These are phyloP conservation scores for Hysterium pulicare DNA, from an alignment of 2,329 filamentous ascomycete genomes.

Conservation along the genomic window DNA sequence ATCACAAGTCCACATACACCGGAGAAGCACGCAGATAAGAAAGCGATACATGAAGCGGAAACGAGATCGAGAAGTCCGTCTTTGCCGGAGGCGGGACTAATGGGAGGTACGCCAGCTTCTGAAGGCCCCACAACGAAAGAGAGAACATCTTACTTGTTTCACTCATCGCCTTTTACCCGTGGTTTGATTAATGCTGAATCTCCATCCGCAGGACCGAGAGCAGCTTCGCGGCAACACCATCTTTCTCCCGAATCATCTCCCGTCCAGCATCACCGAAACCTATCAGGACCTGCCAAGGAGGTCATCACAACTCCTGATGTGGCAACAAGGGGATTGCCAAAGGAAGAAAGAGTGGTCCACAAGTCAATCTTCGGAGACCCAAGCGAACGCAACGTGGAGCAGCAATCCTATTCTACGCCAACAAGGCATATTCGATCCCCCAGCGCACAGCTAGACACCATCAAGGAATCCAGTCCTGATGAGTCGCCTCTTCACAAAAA, in stretches of 20 bases:
- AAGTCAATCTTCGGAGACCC: constrained; percentile 34
- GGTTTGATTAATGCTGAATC: constrained; percentile 22
- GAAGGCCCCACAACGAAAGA: constrained; percentile 35
- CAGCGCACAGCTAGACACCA: constrained; percentile 46
- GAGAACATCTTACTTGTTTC: constrained; percentile 33
- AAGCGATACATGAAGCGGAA: background rate
- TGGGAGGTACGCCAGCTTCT: constrained; percentile 14
- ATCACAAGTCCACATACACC: too few relatives aligned
- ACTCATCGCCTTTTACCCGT: constrained; percentile 36
- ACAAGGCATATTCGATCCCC: constrained; percentile 25
- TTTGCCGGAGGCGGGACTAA: constrained; percentile 20
- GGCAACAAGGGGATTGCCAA: too few relatives aligned
- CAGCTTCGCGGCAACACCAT: constrained; percentile 17
- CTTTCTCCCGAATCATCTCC: constrained; percentile 7
- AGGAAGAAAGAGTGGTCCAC: too few relatives aligned
- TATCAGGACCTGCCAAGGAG: too few relatives aligned
- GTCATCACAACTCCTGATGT: too few relatives aligned
- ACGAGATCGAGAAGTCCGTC: constrained; percentile 20
- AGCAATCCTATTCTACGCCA: constrained; percentile 20
- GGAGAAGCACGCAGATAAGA: too few relatives aligned
- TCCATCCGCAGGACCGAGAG: constrained; percentile 13
- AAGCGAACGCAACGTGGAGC: constrained; percentile 21
- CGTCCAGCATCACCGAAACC: too few relatives aligned
- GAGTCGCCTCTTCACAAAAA: constrained; percentile 40
- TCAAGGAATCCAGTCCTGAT: constrained; percentile 49